phyloP scores from a whole-genome alignment of 192 early-diverging fungal species.

The Coemansia sp. region DNA sequence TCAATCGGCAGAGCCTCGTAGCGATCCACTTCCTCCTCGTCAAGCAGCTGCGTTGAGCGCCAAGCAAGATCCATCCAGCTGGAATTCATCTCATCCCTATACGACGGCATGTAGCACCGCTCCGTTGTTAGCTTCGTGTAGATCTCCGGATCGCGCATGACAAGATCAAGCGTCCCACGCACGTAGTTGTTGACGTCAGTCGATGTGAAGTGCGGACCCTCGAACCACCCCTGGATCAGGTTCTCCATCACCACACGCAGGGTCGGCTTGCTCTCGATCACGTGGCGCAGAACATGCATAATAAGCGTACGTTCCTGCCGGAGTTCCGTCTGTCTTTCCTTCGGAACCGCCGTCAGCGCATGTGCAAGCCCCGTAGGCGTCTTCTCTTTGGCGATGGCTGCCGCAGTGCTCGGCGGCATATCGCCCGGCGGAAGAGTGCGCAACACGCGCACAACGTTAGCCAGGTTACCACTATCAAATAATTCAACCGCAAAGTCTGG shows the following conservation, averaged over 20 bases:
- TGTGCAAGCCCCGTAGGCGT: constrained; percentile 42
- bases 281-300: constrained; percentile 86
- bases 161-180: constrained; percentile 58
- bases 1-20: constrained; percentile 26
- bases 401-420: constrained; percentile 22
- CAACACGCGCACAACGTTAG: constrained; percentile 36
- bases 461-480: constrained; percentile 65
- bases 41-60: constrained; percentile 49
- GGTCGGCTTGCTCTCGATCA: constrained; percentile 70
- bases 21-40: constrained; percentile 42
- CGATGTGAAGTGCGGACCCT: constrained; percentile 63
- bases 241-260: constrained; percentile 69
- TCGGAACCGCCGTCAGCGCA: constrained; percentile 63
- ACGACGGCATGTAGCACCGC: constrained; percentile 65
- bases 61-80: constrained; percentile 61
- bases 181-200: constrained; percentile 71
- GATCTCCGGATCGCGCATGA: constrained; percentile 64
- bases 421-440: constrained; percentile 20
- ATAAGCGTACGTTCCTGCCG: constrained; percentile 77
- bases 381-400: constrained; percentile 27
- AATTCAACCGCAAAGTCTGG: constrained; percentile 65
- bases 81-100: constrained; percentile 62
- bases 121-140: constrained; percentile 66
- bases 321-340: constrained; percentile 64
- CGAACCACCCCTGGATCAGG: constrained; percentile 75